These are phyloP conservation scores for Gnetum montanum DNA, from an alignment of 75 land plant species.

Conservation along the genomic window DNA sequence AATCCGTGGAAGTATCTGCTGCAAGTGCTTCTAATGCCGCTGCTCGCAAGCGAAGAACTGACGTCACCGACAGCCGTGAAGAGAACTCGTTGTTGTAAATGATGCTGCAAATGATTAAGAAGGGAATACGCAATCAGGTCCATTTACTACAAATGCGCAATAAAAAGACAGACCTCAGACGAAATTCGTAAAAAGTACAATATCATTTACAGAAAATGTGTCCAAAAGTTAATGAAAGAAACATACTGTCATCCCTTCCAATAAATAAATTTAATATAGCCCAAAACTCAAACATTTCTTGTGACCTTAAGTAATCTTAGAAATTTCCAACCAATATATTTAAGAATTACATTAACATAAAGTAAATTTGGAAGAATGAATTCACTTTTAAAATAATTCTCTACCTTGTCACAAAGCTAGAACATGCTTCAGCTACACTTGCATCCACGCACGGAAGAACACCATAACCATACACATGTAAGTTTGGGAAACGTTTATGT, in stretches of 20 bases:
- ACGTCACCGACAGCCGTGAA: slow-evolving; percentile 66
- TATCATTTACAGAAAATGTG: background rate
- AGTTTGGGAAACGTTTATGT: slow-evolving; percentile 50
- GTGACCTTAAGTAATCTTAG: too few species aligned
- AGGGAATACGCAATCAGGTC: background rate
- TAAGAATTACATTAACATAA: too few species aligned
- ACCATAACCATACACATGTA: slow-evolving; percentile 87
- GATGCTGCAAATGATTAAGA: slow-evolving; percentile 78
- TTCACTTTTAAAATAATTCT: background rate
- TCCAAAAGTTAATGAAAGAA: background rate
- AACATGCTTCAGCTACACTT: slow-evolving; percentile 70
- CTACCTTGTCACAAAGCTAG: slow-evolving; percentile 83
- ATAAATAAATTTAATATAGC: too few species aligned
- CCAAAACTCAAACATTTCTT: too few species aligned
- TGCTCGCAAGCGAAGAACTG: slow-evolving; percentile 69
- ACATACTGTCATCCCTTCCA: background rate
- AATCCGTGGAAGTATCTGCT: slow-evolving; percentile 41
- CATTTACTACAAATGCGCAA: background rate
- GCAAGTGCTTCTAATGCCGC: slow-evolving; percentile 65
- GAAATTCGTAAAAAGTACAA: background rate
- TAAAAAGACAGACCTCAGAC: background rate
- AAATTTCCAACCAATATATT: too few species aligned
- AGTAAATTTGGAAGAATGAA: background rate
- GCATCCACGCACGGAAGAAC: slow-evolving; percentile 89
- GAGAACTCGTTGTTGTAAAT: slow-evolving; percentile 85